phyloP scores from a whole-genome alignment of 2,329 filamentous ascomycete species.

The Dothideomycetidae sp. region DNA sequence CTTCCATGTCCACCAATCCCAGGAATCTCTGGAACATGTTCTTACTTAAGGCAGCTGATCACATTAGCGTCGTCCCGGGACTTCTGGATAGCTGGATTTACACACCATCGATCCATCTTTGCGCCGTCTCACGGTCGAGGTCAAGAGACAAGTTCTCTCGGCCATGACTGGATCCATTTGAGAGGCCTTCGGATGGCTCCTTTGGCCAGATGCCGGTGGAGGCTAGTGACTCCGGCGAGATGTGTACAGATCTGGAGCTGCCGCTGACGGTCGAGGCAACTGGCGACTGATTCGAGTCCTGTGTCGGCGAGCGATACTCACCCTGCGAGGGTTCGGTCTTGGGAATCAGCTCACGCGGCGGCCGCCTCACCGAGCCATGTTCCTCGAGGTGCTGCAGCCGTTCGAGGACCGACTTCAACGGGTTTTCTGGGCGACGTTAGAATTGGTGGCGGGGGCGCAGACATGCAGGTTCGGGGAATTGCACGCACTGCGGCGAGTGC shows the following conservation, averaged over 20 bases:
- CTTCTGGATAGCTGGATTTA: not conserved
- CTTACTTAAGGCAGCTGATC: not conserved
- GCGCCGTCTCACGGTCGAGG: not conserved
- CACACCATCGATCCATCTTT: conserved; percentile 2
- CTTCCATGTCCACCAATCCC: conserved; percentile 1
- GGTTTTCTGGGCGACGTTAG: not conserved
- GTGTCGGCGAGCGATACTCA: not conserved
- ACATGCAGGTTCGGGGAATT: too few species aligned
- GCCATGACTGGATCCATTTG: not conserved
- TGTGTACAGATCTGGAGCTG: not conserved
- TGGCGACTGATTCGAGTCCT: not conserved
- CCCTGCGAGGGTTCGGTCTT: not conserved
- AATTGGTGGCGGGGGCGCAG: not conserved
- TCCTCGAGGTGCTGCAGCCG: conserved; percentile 5
- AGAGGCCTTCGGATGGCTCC: not conserved
- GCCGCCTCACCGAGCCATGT: not conserved
- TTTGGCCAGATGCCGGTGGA: not conserved
- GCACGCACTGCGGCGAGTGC: not conserved
- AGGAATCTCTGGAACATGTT: conserved; percentile 2
- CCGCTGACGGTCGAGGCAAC: not conserved
- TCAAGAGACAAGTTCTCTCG: not conserved
- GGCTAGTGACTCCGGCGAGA: not conserved
- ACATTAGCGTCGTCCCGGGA: not conserved
- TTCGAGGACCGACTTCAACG: conserved; percentile 6
- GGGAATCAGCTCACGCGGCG: not conserved